Conservation (phyloP, 108 stramenopile species). For the Epithemia pelagica region DNA sequence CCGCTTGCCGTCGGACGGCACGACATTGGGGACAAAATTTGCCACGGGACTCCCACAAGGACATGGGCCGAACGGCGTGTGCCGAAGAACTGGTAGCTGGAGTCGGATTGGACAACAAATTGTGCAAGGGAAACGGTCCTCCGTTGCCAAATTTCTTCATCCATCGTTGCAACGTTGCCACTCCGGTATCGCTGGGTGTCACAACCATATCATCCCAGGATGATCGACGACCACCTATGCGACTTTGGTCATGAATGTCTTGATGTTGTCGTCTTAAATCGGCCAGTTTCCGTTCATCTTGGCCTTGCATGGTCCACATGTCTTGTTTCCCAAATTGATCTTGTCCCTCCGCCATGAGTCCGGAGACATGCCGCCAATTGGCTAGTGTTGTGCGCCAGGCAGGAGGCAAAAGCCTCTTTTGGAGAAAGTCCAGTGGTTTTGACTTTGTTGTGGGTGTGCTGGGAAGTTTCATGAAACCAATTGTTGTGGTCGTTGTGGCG, state of each 20-base stretch:
- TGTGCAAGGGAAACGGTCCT: constrained; percentile 1
- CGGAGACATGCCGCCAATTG: neutral
- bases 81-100: neutral
- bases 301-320: constrained; percentile 2
- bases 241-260: too few relatives aligned
- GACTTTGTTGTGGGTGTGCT: neutral
- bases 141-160: neutral
- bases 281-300: neutral
- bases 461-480: neutral
- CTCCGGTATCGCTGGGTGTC: neutral
- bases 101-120: neutral
- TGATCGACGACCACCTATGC: neutral
- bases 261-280: too few relatives aligned
- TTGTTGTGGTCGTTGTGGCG: neutral
- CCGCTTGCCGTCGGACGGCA: neutral
- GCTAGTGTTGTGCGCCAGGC: neutral
- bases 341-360: neutral
- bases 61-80: neutral
- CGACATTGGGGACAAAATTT: neutral
- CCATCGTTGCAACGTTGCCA: constrained; percentile 1
- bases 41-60: neutral
- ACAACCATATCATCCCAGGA: neutral
- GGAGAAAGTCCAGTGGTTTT: neutral
- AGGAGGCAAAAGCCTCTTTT: neutral
- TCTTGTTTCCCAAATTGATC: neutral